These are phyloP conservation scores for Aspergillus melleus DNA, from an alignment of 2,329 filamentous ascomycete genomes.

Conservation along the genomic window DNA sequence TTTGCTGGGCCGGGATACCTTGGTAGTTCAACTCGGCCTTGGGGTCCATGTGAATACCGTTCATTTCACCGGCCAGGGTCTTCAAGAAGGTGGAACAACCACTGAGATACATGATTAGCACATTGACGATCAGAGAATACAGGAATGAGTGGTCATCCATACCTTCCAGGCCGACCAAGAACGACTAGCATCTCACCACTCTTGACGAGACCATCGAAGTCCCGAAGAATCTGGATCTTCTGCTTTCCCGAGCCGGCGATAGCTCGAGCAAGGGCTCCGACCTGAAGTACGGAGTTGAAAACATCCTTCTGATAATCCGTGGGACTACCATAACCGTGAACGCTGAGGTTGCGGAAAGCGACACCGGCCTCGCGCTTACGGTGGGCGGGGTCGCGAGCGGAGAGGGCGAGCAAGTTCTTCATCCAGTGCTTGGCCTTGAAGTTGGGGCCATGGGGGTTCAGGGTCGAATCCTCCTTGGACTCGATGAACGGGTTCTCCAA, in stretches of 20 bases:
- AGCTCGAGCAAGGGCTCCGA: slow-evolving; percentile 34
- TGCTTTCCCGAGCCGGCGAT: slow-evolving; percentile 39
- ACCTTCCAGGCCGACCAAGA: slow-evolving; percentile 50
- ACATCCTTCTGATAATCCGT: slow-evolving; percentile 65
- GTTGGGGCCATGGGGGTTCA: slow-evolving; percentile 47
- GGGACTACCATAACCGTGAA: slow-evolving; percentile 65
- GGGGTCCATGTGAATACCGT: slow-evolving; percentile 73
- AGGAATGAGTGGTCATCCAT: neutral
- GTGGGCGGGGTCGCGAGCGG: slow-evolving; percentile 54
- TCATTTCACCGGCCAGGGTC: slow-evolving; percentile 78
- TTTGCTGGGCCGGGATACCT: slow-evolving; percentile 52
- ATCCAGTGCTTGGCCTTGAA: slow-evolving; percentile 51
- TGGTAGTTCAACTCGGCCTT: slow-evolving; percentile 80
- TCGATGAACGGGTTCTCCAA: slow-evolving; percentile 39
- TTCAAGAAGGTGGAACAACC: slow-evolving; percentile 84
- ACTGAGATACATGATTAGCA: slow-evolving; percentile 20
- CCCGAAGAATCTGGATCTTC: slow-evolving; percentile 61
- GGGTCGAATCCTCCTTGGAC: slow-evolving; percentile 30
- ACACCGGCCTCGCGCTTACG: slow-evolving; percentile 62
- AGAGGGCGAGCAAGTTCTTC: slow-evolving; percentile 47
- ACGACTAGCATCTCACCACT: slow-evolving; percentile 60
- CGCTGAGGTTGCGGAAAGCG: slow-evolving; percentile 66
- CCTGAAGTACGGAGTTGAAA: slow-evolving; percentile 38
- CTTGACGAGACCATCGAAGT: slow-evolving; percentile 64
- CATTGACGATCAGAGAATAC: neutral